phyloP scores from a whole-genome alignment of 2,329 filamentous ascomycete genomes.

The Colletotrichum sp. region DNA sequence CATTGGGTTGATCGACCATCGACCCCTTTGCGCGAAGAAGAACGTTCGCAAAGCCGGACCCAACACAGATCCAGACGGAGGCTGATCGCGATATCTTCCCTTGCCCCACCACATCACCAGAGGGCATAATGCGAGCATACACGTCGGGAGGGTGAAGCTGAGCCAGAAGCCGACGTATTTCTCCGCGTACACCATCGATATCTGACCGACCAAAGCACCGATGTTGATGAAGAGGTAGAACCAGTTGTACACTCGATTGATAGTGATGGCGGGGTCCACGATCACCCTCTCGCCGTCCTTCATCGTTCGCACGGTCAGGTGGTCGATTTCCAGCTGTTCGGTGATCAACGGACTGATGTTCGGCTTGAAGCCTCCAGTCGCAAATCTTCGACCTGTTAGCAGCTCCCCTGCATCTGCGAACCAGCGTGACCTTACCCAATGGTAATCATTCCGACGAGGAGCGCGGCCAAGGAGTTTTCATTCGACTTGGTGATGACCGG shows the following conservation, averaged over 20 bases:
- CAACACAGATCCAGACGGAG: slow-evolving; percentile 72
- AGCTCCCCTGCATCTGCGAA: neutral
- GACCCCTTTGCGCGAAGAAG: slow-evolving; percentile 67
- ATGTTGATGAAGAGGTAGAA: slow-evolving; percentile 78
- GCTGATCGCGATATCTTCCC: slow-evolving; percentile 60
- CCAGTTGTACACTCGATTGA: slow-evolving; percentile 68
- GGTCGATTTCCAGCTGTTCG: slow-evolving; percentile 66
- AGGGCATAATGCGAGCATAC: slow-evolving; percentile 68
- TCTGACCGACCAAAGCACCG: slow-evolving; percentile 67
- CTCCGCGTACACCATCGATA: slow-evolving; percentile 74
- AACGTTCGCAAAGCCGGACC: slow-evolving; percentile 67
- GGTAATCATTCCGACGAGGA: slow-evolving; percentile 63
- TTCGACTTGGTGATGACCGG: slow-evolving; percentile 59
- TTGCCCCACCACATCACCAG: slow-evolving; percentile 65
- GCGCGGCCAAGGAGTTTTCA: slow-evolving; percentile 60
- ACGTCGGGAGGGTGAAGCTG: slow-evolving; percentile 70
- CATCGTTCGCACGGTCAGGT: slow-evolving; percentile 56
- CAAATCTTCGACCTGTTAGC: slow-evolving; percentile 43
- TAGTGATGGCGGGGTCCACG: slow-evolving; percentile 67
- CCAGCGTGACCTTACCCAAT: slow-evolving; percentile 29
- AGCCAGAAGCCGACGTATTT: slow-evolving; percentile 79
- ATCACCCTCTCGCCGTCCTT: slow-evolving; percentile 66
- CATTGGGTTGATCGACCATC: slow-evolving; percentile 71
- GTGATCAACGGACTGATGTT: slow-evolving; percentile 73
- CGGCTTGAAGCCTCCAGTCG: slow-evolving; percentile 77